Evolutionary conservation across 176 grass and related monocot genomes (phyloP).

Genomic region (Phoenix dactylifera): DNA sequence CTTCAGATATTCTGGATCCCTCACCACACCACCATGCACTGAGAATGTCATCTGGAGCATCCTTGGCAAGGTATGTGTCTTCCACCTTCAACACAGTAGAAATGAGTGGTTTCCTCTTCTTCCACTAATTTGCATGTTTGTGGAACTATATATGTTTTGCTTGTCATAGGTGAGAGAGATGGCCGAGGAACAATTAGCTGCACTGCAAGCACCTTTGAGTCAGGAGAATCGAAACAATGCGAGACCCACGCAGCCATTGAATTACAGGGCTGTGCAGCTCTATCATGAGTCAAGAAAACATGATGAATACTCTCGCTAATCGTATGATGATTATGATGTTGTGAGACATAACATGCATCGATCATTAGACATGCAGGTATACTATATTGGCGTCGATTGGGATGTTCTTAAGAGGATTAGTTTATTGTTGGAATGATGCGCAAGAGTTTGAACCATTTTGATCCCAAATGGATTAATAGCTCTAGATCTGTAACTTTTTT

Average conservation of each 20-base stretch:
- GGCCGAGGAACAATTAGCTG: constrained; percentile 48
- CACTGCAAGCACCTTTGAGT: constrained; percentile 43
- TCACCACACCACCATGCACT: constrained; percentile 74
- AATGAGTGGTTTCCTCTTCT: no score
- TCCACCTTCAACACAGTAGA: background rate
- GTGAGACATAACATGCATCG: background rate
- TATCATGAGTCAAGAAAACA: constrained; percentile 20
- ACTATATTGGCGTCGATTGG: no score
- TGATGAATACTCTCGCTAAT: constrained; percentile 4
- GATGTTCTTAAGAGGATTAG: no score
- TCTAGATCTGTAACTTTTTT: no score
- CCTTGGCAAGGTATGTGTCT: constrained; percentile 36
- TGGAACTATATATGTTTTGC: no score
- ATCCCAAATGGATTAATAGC: no score
- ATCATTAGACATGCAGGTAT: no score
- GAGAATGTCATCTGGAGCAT: constrained; percentile 77
- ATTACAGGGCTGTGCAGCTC: constrained; percentile 44
- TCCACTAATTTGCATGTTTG: no score
- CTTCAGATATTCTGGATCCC: constrained; percentile 61
- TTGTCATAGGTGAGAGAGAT: constrained; percentile 52
- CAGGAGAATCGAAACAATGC: constrained; percentile 39
- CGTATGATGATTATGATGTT: background rate
- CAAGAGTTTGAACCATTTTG: no score
- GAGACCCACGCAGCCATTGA: constrained; percentile 40
- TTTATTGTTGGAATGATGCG: no score